Conservation (phyloP, 2,329 filamentous ascomycete species). For the Pseudocercospora pini-densiflorae region DNA sequence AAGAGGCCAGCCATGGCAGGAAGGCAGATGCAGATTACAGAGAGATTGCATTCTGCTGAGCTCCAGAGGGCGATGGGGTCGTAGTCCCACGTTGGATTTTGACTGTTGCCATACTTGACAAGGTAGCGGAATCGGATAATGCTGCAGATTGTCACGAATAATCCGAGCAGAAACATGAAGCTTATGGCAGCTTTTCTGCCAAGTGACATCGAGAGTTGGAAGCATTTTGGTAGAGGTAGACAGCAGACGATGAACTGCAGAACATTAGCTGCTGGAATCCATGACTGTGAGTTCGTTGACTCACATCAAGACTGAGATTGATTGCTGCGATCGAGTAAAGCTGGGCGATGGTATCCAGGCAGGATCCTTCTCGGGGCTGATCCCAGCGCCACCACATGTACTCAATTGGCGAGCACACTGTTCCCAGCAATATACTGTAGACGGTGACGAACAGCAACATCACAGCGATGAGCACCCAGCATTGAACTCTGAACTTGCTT, state of each 20-base stretch:
- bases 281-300: background rate
- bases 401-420: background rate
- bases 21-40: conserved; percentile 23
- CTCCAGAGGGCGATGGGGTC: conserved; percentile 19
- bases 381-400: conserved; percentile 11
- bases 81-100: conserved; percentile 21
- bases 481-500: background rate
- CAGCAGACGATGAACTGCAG: conserved; percentile 9
- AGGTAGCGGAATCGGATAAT: conserved; percentile 17
- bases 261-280: background rate
- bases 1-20: conserved; percentile 17
- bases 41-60: conserved; percentile 19
- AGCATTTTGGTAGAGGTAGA: conserved; percentile 27
- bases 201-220: background rate
- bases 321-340: conserved; percentile 2
- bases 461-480: background rate
- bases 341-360: background rate
- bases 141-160: conserved; percentile 21
- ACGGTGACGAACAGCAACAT: conserved; percentile 2
- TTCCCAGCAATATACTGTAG: background rate
- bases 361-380: background rate
- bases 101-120: conserved; percentile 3
- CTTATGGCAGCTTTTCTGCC: background rate
- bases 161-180: conserved; percentile 21
- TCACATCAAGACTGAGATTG: conserved; percentile 7